These are phyloP conservation scores for Erucastrum elatum DNA, from an alignment of 345 rosid species.

Conservation along the genomic window DNA sequence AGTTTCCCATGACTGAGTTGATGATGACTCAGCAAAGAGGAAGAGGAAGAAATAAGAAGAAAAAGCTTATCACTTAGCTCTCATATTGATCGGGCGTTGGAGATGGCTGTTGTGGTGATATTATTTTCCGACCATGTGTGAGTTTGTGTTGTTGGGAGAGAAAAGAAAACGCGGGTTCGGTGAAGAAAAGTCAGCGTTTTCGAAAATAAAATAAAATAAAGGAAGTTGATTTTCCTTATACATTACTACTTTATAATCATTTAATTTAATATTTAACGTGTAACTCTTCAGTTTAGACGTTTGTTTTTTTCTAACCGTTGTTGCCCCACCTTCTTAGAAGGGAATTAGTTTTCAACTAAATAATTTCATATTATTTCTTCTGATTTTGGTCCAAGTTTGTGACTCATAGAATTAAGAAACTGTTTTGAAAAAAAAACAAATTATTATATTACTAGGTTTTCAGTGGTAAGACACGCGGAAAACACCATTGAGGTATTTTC, in stretches of 20 bases:
- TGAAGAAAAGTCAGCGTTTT: constrained; percentile 49
- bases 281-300: too few relatives aligned
- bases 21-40: background rate
- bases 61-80: background rate
- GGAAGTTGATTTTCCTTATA: background rate
- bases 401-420: constrained; percentile 6
- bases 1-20: constrained; percentile 73
- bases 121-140: background rate
- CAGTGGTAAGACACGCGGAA: background rate
- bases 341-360: too few relatives aligned
- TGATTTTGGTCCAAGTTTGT: constrained; percentile 14
- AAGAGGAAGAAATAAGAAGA: background rate
- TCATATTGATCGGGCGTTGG: background rate
- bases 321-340: constrained; percentile 10
- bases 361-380: constrained; percentile 5
- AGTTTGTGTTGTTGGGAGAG: constrained; percentile 6
- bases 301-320: constrained; percentile 22
- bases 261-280: too few relatives aligned
- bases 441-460: background rate
- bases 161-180: constrained; percentile 66
- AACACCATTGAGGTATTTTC: background rate
- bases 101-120: background rate
- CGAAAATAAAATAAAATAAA: constrained; percentile 27
- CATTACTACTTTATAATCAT: too few relatives aligned
- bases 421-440: too few relatives aligned